Base-by-base conservation (phyloP, 306 rosid genomes). In the Calophaca sinica region DNA sequence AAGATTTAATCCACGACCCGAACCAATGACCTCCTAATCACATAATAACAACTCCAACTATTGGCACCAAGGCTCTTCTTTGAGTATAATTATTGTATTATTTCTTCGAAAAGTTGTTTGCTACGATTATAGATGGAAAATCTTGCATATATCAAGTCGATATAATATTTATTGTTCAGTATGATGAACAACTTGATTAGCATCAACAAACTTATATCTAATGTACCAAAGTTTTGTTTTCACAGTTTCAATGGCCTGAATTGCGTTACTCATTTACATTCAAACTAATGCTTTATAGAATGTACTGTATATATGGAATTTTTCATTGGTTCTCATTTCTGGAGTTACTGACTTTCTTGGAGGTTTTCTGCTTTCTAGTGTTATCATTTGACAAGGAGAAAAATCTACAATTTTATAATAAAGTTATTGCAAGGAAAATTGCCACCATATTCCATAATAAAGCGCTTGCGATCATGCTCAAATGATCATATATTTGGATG, bases 221-320 rank as follows among this genome's bases (percentile, higher is more conserved):
- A 2, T 48, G 75, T 48, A 35, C 33, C 58, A 60, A 46, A 45
- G 60, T 62, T 48, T 49, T 5, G 36, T 8, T n/a, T 31, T 45
- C 9, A 29, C 53, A 71, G 52, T 48, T 48, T 61, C 9, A 41
- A 26, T 74, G 54, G 11, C 72, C 64, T 63, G 72, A 20, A 64
- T 38, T 64, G 62, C 44, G 12, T 48, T 36, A 13, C 20, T 68
- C 41, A 41, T 70, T 11, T 55, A 38, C 50, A 51, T 36, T 74
- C 51, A 35, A 62, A 74, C 31, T 12, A 35, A 48, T 36, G 6
- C 51, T 35, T 46, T 9, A 33, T 48, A 39, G 14, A 29, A 73
- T 29, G 48, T 32, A 14, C 44, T n/a, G 54, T 44, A 13, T 9
- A 50, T 35, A 74, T 35, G 26, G 10, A 61, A 11, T 1, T 59